Percentiles rank a stretch among this genome's conserved stretches.
Evolutionary conservation across 192 early-diverging fungal genomes (phyloP).

Genomic region (Oehlia diaphana): DNA sequence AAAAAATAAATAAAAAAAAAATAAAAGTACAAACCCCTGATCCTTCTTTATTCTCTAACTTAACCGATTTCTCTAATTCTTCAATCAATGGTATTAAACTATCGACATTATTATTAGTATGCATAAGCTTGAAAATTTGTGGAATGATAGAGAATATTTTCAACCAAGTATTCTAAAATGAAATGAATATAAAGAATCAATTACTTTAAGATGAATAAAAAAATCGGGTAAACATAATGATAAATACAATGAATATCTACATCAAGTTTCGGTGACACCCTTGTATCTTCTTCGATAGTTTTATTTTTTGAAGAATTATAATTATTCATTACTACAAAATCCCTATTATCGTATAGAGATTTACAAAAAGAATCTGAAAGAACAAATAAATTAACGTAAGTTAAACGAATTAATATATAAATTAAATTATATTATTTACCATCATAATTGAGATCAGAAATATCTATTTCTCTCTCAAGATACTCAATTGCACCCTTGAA

Average conservation of each 20-base stretch:
- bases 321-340: constrained; percentile 64
- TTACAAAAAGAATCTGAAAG: constrained; percentile 43
- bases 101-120: constrained; percentile 26
- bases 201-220: background rate
- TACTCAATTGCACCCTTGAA: constrained; percentile 49
- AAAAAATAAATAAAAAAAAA: background rate
- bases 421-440: constrained; percentile 38
- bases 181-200: constrained; percentile 5
- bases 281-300: constrained; percentile 42
- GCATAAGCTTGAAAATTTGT: constrained; percentile 35
- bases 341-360: constrained; percentile 69
- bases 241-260: constrained; percentile 23
- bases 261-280: constrained; percentile 39
- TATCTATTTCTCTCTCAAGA: constrained; percentile 54
- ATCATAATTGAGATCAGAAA: constrained; percentile 55
- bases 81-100: constrained; percentile 15
- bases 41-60: background rate
- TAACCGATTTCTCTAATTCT: constrained; percentile 13
- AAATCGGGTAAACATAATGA: constrained; percentile 24
- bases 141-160: constrained; percentile 40
- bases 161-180: constrained; percentile 35
- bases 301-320: constrained; percentile 41
- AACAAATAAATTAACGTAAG: constrained; percentile 17
- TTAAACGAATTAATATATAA: constrained; percentile 1
- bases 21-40: background rate